phyloP scores from a whole-genome alignment of 768 basidiomycete genomes.

The Tylopilus plumbeoviolaceoides region DNA sequence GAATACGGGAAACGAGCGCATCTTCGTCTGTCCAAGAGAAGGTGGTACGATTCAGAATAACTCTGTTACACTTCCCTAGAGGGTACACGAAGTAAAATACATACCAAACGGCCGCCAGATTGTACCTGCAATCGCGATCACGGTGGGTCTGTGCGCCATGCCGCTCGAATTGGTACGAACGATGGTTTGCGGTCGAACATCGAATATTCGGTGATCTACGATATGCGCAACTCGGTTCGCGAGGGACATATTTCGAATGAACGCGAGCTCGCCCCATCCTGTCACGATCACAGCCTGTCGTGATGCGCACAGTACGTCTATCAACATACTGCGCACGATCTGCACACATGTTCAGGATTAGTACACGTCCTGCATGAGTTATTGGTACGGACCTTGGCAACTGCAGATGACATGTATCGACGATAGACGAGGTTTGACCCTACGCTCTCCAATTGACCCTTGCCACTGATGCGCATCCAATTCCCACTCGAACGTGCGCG shows the following conservation, averaged over 20 bases:
- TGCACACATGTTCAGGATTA: constrained; percentile 1
- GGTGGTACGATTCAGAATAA: neutral
- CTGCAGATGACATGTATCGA: neutral
- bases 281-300: neutral
- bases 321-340: neutral
- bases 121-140: constrained; percentile 2
- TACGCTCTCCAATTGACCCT: neutral
- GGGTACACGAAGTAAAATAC: neutral
- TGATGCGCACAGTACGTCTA: neutral
- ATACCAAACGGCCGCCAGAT: constrained; percentile 12
- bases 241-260: neutral
- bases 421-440: neutral
- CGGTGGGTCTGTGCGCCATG: neutral
- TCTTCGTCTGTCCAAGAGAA: constrained; percentile 6
- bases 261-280: constrained; percentile 1
- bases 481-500: neutral
- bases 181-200: neutral
- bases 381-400: constrained; percentile 5
- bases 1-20: constrained; percentile 2
- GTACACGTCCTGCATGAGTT: neutral
- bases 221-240: constrained; percentile 1
- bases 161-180: constrained; percentile 1
- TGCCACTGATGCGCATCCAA: neutral
- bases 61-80: neutral
- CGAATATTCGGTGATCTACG: neutral